Percentiles rank a stretch among this genome's conserved stretches.
Conservation (phyloP, 108 stramenopile genomes). For the Nannochloropsis salina region DNA sequence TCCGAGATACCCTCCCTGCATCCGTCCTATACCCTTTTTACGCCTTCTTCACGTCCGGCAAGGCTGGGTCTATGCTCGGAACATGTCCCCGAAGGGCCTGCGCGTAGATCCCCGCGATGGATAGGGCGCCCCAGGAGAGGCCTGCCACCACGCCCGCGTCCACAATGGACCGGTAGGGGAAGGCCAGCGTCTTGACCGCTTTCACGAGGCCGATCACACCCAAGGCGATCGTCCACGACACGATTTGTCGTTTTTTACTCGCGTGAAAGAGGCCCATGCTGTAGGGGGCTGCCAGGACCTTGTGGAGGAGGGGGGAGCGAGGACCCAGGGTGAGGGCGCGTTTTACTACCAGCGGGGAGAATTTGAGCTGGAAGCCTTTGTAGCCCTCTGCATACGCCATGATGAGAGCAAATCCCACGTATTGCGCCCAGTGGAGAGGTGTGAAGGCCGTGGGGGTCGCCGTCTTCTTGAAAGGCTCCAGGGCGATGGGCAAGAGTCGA, state of each 20-base stretch:
- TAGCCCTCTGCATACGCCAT: slow-evolving; percentile 89
- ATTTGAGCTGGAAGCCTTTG: slow-evolving; percentile 91
- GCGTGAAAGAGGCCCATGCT: slow-evolving; percentile 89
- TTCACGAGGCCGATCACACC: slow-evolving; percentile 82
- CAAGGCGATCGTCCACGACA: slow-evolving; percentile 73
- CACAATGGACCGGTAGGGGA: slow-evolving; percentile 81
- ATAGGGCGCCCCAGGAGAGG: slow-evolving; percentile 70
- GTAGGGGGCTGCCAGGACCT: slow-evolving; percentile 77
- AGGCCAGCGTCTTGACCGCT: slow-evolving; percentile 73
- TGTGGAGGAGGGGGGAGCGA: slow-evolving; percentile 49
- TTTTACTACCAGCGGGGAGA: slow-evolving; percentile 83
- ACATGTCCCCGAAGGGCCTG: slow-evolving; percentile 56
- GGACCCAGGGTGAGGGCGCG: slow-evolving; percentile 70
- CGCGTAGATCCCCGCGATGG: slow-evolving; percentile 64
- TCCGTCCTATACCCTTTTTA: background rate
- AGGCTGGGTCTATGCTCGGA: slow-evolving; percentile 39
- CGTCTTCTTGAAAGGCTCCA: slow-evolving; percentile 68
- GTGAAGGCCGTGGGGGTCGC: background rate
- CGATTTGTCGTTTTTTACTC: slow-evolving; percentile 71
- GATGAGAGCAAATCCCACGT: slow-evolving; percentile 34
- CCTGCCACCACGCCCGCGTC: slow-evolving; percentile 92
- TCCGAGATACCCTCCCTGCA: too few species aligned
- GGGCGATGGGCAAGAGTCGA: slow-evolving; percentile 78
- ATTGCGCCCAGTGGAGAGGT: slow-evolving; percentile 36
- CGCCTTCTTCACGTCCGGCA: slow-evolving; percentile 23